phyloP scores from a whole-genome alignment of 2,329 filamentous ascomycete species.

The Aspergillus pseudotamarii region DNA sequence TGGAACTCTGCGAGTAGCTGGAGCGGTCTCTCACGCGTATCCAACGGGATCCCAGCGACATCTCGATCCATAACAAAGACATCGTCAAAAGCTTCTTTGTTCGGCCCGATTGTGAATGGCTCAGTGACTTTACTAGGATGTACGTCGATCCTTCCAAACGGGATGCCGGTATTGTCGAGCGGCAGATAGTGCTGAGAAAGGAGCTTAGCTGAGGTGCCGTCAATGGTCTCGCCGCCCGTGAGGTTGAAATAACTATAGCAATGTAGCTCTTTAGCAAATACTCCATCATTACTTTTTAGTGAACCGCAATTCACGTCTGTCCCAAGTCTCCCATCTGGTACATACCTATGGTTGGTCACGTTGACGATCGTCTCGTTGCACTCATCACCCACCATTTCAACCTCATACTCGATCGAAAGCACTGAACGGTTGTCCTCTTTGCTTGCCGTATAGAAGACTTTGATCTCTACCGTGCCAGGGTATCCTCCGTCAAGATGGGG shows the following conservation, averaged over 20 bases:
- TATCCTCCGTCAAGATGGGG: conserved; percentile 86
- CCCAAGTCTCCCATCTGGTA: not conserved
- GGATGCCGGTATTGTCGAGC: conserved; percentile 73
- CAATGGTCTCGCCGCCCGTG: conserved; percentile 57
- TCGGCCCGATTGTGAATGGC: conserved; percentile 71
- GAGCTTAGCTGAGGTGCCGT: conserved; percentile 63
- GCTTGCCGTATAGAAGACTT: conserved; percentile 76
- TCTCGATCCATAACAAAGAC: conserved; percentile 80
- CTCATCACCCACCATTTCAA: conserved; percentile 72
- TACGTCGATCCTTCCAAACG: conserved; percentile 68
- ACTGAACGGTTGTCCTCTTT: conserved; percentile 69
- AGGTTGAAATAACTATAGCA: conserved; percentile 68
- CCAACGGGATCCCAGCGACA: conserved; percentile 61
- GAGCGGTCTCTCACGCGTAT: conserved; percentile 67
- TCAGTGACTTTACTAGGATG: conserved; percentile 63
- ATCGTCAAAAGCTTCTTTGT: conserved; percentile 79
- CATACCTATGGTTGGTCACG: conserved; percentile 90
- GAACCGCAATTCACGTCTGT: not conserved
- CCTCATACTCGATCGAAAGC: conserved; percentile 87
- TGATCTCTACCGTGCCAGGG: conserved; percentile 79
- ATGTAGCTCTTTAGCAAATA: not conserved
- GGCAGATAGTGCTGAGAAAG: conserved; percentile 69
- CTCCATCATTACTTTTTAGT: not conserved
- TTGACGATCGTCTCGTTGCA: conserved; percentile 89
- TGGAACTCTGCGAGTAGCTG: conserved; percentile 69